Evolutionary conservation across 345 rosid genomes (phyloP), one percentile per base, ranked within the genome.

Genomic region (Melastoma malabathricum): DNA sequence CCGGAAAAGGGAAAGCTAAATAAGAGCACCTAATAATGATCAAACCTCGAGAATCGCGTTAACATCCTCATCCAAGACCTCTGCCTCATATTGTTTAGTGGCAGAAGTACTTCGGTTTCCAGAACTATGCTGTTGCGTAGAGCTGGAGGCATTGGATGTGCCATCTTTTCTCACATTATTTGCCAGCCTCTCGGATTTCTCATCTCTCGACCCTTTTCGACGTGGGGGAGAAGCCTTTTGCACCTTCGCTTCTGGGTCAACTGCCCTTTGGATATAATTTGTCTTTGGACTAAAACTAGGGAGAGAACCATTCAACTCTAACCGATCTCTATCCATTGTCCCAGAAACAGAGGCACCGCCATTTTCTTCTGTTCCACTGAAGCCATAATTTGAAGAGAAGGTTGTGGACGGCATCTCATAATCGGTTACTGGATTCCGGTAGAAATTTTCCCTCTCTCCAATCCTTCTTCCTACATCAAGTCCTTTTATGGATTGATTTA

Each of bases 11-110:
- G 12, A 9, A 10, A 38, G 43, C 51, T 3, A 2, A 50, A 62
- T 46, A 50, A 29, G 54, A 51, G 51, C 38, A 34, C 44, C 17
- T 19, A 27, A 10, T 64, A 54, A 43, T 52, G 65, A 58, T 38
- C 55, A 58, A 72, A 82, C 98, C 93, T 87, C 84, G 44, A 87
- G 96, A 44, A 92, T 64, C 51, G 82, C 96, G 70, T 74, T 75
- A 16, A 87, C 75, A 60, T 75, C 81, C 60, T 77, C 87, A 64
- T 79, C 95, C 10, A 80, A 61, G 44, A 80, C 60, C 64, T 76
- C 84, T 3, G 79, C 64, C 51, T 80, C 86, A 51, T 43, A 47
- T 27, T 75, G 78, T 55, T 70, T 67, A 6, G 73, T 46, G 48
- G 73, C 79, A 47, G 57, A 54, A 64, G 65, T 79, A 53, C 58